Percentiles rank a stretch among this genome's conserved stretches.
phyloP scores from a whole-genome alignment of 2,329 filamentous ascomycete genomes.

The Aureobasidium sp. region DNA sequence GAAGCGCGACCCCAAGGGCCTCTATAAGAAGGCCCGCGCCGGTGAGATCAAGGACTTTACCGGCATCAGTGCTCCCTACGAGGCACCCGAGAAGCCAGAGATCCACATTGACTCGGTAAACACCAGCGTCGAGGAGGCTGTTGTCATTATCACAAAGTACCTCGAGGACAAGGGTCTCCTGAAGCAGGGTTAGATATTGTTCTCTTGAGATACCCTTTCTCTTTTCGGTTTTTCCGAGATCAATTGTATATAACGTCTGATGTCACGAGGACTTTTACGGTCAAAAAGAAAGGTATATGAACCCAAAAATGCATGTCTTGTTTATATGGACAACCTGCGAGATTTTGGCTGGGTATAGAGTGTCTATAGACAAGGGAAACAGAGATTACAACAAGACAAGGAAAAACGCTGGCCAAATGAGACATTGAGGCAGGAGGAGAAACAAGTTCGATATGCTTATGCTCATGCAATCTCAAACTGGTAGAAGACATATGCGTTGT shows the following conservation, averaged over 20 bases:
- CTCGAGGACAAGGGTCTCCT: conserved; percentile 63
- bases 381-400: background rate
- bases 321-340: conserved; percentile 8
- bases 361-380: conserved; percentile 17
- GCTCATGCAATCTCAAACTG: conserved; percentile 68
- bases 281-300: conserved; percentile 4
- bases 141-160: conserved; percentile 75
- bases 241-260: background rate
- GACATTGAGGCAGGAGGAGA: background rate
- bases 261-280: background rate
- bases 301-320: background rate
- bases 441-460: background rate
- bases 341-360: conserved; percentile 18
- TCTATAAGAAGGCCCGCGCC: conserved; percentile 93
- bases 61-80: conserved; percentile 89
- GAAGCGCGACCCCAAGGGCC: conserved; percentile 90
- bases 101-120: conserved; percentile 79
- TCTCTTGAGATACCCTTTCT: background rate
- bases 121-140: conserved; percentile 80
- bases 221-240: background rate
- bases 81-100: conserved; percentile 78
- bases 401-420: conserved; percentile 1
- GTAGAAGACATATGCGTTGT: conserved; percentile 96
- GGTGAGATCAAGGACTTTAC: conserved; percentile 98
- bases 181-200: conserved; percentile 25